Percentiles rank a stretch among this genome's conserved stretches.
phyloP scores from a whole-genome alignment of 345 rosid species.

The Arabidopsis thaliana region DNA sequence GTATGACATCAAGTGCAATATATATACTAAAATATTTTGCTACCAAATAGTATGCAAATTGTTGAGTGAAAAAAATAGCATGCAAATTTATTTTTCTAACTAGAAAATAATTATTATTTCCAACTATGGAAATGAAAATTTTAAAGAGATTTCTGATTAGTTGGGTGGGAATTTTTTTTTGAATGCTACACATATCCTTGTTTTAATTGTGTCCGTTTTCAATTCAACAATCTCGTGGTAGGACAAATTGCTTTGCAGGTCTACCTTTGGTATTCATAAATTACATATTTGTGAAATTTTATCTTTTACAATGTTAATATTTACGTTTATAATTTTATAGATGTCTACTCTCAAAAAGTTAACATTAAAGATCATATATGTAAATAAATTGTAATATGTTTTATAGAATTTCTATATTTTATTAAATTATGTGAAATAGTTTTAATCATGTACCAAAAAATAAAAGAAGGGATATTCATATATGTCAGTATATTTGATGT shows the following conservation, averaged over 20 bases:
- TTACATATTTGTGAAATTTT: too few species aligned
- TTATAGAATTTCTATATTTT: too few species aligned
- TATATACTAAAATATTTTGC: not conserved
- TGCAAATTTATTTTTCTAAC: not conserved
- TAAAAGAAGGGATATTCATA: too few species aligned
- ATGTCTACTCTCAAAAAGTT: too few species aligned
- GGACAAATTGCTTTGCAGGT: conserved; percentile 24
- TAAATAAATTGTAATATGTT: too few species aligned
- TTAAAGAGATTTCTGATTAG: conserved; percentile 16
- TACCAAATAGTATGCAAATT: not conserved
- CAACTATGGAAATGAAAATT: conserved; percentile 9
- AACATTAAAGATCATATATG: too few species aligned
- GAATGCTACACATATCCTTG: conserved; percentile 9
- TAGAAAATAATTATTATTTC: too few species aligned
- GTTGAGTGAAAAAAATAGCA: not conserved
- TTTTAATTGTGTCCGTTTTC: not conserved
- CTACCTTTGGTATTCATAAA: not conserved
- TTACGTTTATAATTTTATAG: too few species aligned
- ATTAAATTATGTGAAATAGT: too few species aligned
- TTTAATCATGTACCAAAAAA: too few species aligned
- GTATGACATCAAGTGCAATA: not conserved
- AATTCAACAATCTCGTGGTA: conserved; percentile 11
- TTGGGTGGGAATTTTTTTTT: conserved; percentile 14
- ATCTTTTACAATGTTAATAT: too few species aligned
- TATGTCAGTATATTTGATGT: too few species aligned